Evolutionary conservation across 176 grass and related monocot genomes (phyloP).

Genomic region (Carex scoparia): DNA sequence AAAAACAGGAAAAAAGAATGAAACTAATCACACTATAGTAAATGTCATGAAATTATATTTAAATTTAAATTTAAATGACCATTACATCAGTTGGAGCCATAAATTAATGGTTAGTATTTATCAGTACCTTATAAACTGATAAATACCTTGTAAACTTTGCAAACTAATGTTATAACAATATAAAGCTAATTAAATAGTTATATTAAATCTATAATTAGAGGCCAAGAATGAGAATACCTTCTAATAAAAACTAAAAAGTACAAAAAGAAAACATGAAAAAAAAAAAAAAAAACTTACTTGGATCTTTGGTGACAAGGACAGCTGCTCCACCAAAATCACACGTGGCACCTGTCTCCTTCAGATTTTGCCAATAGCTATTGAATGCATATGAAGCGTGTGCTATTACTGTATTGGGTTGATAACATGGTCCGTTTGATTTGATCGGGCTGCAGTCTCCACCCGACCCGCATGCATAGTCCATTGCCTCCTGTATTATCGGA

Average conservation of each 20-base stretch:
- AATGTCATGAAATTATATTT: constrained; percentile 1
- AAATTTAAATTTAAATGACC: background rate
- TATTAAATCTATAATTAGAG: background rate
- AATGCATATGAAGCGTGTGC: constrained; percentile 81
- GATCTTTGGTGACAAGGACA: constrained; percentile 75
- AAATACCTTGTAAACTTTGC: background rate
- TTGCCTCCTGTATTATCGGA: constrained; percentile 77
- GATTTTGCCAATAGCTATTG: constrained; percentile 81
- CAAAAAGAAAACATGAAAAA: background rate
- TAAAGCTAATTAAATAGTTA: background rate
- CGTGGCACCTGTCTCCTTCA: constrained; percentile 42
- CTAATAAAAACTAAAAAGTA: background rate
- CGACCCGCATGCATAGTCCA: constrained; percentile 79
- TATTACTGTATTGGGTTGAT: constrained; percentile 63
- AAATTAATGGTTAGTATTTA: no score
- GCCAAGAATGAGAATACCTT: background rate
- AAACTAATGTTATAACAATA: background rate
- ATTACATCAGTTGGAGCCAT: background rate
- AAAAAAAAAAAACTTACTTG: constrained; percentile 38
- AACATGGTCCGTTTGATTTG: constrained; percentile 47
- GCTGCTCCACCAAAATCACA: constrained; percentile 88
- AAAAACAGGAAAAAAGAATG: background rate
- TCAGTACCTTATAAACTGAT: background rate
- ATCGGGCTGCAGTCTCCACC: constrained; percentile 67
- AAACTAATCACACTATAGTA: background rate